These are phyloP conservation scores for Escovopsis sp. DNA, from an alignment of 2,329 filamentous ascomycete genomes.

Conservation along the genomic window DNA sequence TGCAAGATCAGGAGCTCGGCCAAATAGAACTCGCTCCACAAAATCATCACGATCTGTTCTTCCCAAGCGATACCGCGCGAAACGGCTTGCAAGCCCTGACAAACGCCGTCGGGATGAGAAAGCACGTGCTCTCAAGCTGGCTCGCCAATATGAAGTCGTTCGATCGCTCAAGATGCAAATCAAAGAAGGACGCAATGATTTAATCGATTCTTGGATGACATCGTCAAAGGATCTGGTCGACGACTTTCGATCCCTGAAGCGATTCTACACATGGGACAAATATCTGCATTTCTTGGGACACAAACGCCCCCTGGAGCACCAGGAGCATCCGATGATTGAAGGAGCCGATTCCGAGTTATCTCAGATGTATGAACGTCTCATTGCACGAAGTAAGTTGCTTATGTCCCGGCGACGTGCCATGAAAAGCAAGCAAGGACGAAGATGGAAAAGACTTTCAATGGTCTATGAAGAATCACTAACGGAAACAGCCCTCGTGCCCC, in stretches of 20 bases:
- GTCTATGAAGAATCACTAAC: neutral
- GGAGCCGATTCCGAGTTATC: constrained; percentile 30
- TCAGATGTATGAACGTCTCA: constrained; percentile 39
- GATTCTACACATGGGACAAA: constrained; percentile 53
- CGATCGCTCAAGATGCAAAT: constrained; percentile 27
- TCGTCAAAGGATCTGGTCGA: constrained; percentile 45
- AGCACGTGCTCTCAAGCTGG: constrained; percentile 23
- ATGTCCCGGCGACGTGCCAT: too few species aligned
- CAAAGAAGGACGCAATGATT: constrained; percentile 26
- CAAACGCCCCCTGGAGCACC: constrained; percentile 11
- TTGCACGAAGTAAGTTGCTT: constrained; percentile 31
- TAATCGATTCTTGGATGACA: constrained; percentile 40
- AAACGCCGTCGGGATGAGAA: constrained; percentile 30
- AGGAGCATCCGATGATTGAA: constrained; percentile 9
- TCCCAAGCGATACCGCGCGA: constrained; percentile 30
- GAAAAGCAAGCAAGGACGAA: too few species aligned
- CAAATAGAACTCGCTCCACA: neutral
- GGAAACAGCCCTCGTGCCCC: constrained; percentile 19
- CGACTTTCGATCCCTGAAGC: constrained; percentile 47
- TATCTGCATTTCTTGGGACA: constrained; percentile 42
- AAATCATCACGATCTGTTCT: constrained; percentile 10
- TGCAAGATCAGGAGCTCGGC: constrained; percentile 1
- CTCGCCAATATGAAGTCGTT: constrained; percentile 29
- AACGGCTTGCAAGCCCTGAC: constrained; percentile 29
- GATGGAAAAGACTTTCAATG: neutral